Conservation (phyloP, 495 filamentous ascomycete genomes). For the Tirmania nivea region DNA sequence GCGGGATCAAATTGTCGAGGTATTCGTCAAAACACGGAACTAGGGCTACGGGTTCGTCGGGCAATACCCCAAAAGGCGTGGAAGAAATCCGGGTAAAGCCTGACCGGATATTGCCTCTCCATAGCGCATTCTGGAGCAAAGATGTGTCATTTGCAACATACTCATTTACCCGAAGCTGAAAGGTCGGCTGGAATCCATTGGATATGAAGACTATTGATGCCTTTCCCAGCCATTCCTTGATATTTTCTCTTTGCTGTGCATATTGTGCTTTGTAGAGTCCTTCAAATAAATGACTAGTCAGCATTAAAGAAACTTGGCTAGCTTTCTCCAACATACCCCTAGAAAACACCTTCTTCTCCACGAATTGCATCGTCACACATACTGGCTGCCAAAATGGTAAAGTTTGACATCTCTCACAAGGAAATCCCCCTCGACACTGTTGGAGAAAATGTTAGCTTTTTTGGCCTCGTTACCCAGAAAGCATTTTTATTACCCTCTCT, state of each 20-base stretch:
- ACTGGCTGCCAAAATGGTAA: slow-evolving; percentile 17
- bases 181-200: slow-evolving; percentile 12
- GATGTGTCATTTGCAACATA: slow-evolving; percentile 8
- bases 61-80: slow-evolving; percentile 11
- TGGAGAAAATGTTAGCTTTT: neutral
- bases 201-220: neutral
- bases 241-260: slow-evolving; percentile 8
- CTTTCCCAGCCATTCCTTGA: slow-evolving; percentile 4
- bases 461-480: neutral
- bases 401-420: slow-evolving; percentile 16
- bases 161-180: slow-evolving; percentile 9
- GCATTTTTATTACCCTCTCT: slow-evolving; percentile 12
- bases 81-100: slow-evolving; percentile 13
- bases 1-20: slow-evolving; percentile 11
- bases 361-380: slow-evolving; percentile 16
- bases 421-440: slow-evolving; percentile 18
- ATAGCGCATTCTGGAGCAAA: slow-evolving; percentile 16
- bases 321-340: slow-evolving; percentile 6
- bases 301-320: neutral
- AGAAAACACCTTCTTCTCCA: slow-evolving; percentile 16
- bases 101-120: slow-evolving; percentile 12
- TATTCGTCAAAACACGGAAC: slow-evolving; percentile 7
- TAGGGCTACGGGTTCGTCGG: slow-evolving; percentile 1
- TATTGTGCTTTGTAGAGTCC: slow-evolving; percentile 12
- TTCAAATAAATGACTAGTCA: neutral